Percentiles rank a stretch among this genome's conserved stretches.
Evolutionary conservation across 2,329 filamentous ascomycete species (phyloP).

Genomic region (Beauveria pseudobassiana): DNA sequence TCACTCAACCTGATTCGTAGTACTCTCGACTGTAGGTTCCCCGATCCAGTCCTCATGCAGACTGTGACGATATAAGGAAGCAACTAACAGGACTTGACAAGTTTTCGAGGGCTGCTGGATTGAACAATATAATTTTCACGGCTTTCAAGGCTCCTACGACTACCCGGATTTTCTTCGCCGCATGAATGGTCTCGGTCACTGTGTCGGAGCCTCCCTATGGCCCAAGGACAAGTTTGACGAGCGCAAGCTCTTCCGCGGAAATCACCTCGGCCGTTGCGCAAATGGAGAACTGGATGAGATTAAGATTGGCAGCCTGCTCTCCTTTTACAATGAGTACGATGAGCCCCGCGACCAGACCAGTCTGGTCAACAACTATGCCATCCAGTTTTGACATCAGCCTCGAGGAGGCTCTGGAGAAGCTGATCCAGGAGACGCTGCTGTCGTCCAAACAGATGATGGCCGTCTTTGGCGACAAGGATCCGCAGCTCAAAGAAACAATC

Average conservation of each 20-base stretch:
- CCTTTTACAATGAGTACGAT: slow-evolving; percentile 19
- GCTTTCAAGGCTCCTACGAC: slow-evolving; percentile 14
- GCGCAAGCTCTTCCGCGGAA: slow-evolving; percentile 13
- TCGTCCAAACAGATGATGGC: slow-evolving; percentile 14
- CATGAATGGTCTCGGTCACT: slow-evolving; percentile 17
- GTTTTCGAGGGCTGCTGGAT: slow-evolving; percentile 18
- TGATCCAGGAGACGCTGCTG: slow-evolving; percentile 13
- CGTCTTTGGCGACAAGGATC: slow-evolving; percentile 16
- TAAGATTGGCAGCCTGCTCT: no score
- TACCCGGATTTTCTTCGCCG: slow-evolving; percentile 17
- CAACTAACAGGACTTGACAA: not conserved
- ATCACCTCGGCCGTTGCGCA: slow-evolving; percentile 15
- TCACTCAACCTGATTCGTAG: slow-evolving; percentile 15
- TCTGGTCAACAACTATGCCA: slow-evolving; percentile 16
- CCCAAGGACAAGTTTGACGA: slow-evolving; percentile 13
- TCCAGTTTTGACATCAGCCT: slow-evolving; percentile 11
- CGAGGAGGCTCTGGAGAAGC: slow-evolving; percentile 15
- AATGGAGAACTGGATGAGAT: slow-evolving; percentile 18
- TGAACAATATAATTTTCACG: slow-evolving; percentile 17
- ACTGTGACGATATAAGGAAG: no score
- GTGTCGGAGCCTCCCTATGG: slow-evolving; percentile 14
- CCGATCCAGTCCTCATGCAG: no score
- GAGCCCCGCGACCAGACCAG: slow-evolving; percentile 15
- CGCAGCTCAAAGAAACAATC: slow-evolving; percentile 1
- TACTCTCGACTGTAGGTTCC: slow-evolving; percentile 13